Evolutionary conservation across 305 asterid genomes (phyloP).

Genomic region (Fraxinus sp.): DNA sequence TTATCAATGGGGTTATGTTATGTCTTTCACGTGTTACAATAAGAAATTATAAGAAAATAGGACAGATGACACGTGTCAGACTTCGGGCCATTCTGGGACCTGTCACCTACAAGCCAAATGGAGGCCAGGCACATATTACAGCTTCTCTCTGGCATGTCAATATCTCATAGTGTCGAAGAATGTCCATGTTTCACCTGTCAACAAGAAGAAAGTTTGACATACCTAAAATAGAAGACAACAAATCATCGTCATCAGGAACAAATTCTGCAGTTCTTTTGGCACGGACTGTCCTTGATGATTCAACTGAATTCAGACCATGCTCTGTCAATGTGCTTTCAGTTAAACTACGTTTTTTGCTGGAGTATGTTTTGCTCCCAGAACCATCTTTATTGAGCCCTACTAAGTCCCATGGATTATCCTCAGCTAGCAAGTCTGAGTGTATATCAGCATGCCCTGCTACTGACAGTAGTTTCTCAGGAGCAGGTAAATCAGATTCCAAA

Average conservation of each 20-base stretch:
- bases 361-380: constrained; percentile 61
- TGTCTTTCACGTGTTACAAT: background rate
- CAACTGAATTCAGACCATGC: constrained; percentile 74
- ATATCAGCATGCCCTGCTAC: constrained; percentile 45
- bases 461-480: constrained; percentile 76
- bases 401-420: constrained; percentile 51
- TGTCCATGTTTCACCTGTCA: background rate
- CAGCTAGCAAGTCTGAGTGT: constrained; percentile 47
- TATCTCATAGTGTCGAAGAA: background rate
- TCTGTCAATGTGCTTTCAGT: constrained; percentile 87
- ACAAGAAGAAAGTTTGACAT: constrained; percentile 21
- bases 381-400: constrained; percentile 52
- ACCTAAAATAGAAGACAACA: constrained; percentile 92
- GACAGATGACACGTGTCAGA: background rate
- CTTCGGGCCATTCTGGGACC: background rate
- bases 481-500: constrained; percentile 48
- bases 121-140: background rate
- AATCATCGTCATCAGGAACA: constrained; percentile 81
- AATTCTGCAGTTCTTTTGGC: constrained; percentile 51
- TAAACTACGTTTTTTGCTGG: constrained; percentile 77
- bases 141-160: background rate
- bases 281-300: constrained; percentile 65
- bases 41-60: background rate
- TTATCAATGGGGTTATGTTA: background rate
- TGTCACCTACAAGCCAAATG: background rate